phyloP scores from a whole-genome alignment of 495 filamentous ascomycete species.

The Daldinia concentrica region DNA sequence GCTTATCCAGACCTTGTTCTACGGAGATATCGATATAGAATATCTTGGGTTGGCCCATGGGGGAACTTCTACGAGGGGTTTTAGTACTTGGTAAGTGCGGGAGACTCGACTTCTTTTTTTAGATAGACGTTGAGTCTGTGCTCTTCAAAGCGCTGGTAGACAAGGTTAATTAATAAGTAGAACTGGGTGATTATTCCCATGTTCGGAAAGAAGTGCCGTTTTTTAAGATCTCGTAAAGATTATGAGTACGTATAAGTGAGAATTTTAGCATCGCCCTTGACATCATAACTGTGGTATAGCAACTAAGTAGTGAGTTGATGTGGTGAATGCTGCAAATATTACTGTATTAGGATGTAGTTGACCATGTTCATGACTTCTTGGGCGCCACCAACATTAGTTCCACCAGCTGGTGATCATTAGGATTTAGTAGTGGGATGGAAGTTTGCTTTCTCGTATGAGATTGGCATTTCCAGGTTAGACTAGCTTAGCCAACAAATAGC shows the following conservation, averaged over 20 bases:
- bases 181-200: neutral
- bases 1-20: neutral
- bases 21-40: neutral
- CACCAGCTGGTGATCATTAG: neutral
- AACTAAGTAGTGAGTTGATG: neutral
- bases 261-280: neutral
- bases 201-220: neutral
- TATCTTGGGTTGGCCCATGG: neutral
- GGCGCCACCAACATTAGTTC: neutral
- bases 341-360: no score
- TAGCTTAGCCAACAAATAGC: neutral
- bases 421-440: neutral
- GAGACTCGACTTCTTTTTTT: neutral
- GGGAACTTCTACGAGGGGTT: neutral
- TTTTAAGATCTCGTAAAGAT: neutral
- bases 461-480: neutral
- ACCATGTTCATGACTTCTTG: neutral
- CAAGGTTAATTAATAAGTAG: neutral
- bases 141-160: neutral
- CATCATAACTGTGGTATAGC: neutral
- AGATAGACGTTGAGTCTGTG: neutral
- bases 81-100: neutral
- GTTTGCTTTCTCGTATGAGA: conserved; percentile 2
- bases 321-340: neutral
- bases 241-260: neutral